Base-by-base conservation (phyloP, 805 yeast genomes). In the Wickerhamiella siamensis region DNA sequence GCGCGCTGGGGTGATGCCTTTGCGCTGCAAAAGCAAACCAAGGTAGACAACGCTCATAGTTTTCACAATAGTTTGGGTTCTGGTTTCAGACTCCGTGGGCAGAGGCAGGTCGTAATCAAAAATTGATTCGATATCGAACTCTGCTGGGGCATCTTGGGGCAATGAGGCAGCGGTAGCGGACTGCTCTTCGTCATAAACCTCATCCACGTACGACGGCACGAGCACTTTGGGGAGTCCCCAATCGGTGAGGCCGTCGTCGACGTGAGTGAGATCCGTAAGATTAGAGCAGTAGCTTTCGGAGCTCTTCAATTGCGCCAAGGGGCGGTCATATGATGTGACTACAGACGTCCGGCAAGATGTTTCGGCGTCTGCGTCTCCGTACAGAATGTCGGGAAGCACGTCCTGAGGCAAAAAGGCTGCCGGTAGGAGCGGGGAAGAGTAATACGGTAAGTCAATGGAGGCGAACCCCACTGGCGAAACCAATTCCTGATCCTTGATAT, bases 181-280 rank as follows among this genome's bases (percentile, higher is more conserved):
- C 6, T 24, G 6, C 10, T 24, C 29, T 12, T 24, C 29, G n/a
- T n/a, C n/a, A 24, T 8, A 6, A 12, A 24, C 29, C 12, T 24
- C 29, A 6, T 19, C 27, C 12, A 36, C 50, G 8, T 26, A 42
- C 4, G 18, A 18, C 9, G 38, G 43, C 10, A 36, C 45, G n/a
- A 51, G 33, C 19, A 42, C 45, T 43, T 46, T 51, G 26, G 59
- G 59, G 4, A 55, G 46, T 1, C 59, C 59, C 59, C 59, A 55
- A 14, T 45, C 48, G 10, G 52, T 47, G 5, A 55, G 43, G 4
- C 57, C 58, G 22, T 54, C 57, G 31, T 55, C 58, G 3, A 49
- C 49, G 3, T 39, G 45, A 3, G 43, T 41, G 26, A 35, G 18
- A 17, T 45, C 47, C 3, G 47, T 41, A 22, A 38, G 42, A 21